These are phyloP conservation scores for Sarocladium oryzae DNA, from an alignment of 2,329 filamentous ascomycete species.

Conservation along the genomic window DNA sequence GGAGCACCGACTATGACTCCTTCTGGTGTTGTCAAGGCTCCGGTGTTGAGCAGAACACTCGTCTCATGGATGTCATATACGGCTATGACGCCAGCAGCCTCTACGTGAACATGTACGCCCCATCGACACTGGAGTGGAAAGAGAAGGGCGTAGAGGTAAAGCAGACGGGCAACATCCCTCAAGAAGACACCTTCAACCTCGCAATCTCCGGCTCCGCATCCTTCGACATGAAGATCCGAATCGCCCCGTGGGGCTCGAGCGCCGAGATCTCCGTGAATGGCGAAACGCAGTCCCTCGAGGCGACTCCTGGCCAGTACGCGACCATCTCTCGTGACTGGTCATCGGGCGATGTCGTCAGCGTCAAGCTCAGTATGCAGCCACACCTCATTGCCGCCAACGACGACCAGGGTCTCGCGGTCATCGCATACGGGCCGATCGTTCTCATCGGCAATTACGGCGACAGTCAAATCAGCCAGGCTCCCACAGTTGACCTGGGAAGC, in stretches of 20 bases:
- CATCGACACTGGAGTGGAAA: slow-evolving; percentile 38
- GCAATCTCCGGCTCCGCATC: slow-evolving; percentile 26
- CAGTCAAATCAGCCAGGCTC: slow-evolving; percentile 17
- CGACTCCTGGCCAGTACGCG: slow-evolving; percentile 33
- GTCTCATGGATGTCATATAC: slow-evolving; percentile 47
- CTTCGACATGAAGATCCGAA: slow-evolving; percentile 34
- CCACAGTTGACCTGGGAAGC: slow-evolving; percentile 23
- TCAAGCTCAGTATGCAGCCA: slow-evolving; percentile 40
- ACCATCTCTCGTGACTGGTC: slow-evolving; percentile 34
- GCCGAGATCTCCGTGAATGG: slow-evolving; percentile 37
- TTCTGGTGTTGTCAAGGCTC: slow-evolving; percentile 51
- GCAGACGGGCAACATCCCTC: slow-evolving; percentile 37
- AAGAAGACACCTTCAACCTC: slow-evolving; percentile 31
- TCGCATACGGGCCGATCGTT: slow-evolving; percentile 41
- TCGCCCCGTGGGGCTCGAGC: slow-evolving; percentile 37
- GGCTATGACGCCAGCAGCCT: slow-evolving; percentile 36
- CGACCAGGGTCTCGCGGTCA: slow-evolving; percentile 32
- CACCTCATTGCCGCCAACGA: slow-evolving; percentile 40
- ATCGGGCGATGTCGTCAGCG: slow-evolving; percentile 33
- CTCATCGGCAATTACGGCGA: slow-evolving; percentile 39
- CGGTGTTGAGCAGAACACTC: slow-evolving; percentile 46
- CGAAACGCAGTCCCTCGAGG: slow-evolving; percentile 16
- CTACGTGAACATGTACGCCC: slow-evolving; percentile 43
- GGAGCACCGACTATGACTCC: slow-evolving; percentile 45
- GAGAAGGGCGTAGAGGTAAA: slow-evolving; percentile 31